phyloP scores from a whole-genome alignment of 768 basidiomycete species.

The Royoungia palumana region DNA sequence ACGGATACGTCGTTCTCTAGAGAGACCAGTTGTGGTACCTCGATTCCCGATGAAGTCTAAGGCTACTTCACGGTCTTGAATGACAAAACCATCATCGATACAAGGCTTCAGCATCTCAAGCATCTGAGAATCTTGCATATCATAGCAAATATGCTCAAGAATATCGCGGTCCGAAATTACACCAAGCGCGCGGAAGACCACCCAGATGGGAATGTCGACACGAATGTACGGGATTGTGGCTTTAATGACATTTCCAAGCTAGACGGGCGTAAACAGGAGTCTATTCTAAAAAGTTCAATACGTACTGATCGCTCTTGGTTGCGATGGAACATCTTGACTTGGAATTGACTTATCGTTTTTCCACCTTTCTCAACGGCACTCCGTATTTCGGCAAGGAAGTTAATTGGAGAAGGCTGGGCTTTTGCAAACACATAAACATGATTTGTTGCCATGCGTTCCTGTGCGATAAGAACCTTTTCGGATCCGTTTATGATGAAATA shows the following conservation, averaged over 20 bases:
- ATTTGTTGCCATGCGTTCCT: slow-evolving; percentile 99
- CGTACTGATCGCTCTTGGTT: slow-evolving; percentile 86
- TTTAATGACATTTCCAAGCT: slow-evolving; percentile 92
- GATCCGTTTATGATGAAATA: slow-evolving; percentile 99
- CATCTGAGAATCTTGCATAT: slow-evolving; percentile 94
- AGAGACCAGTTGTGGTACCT: slow-evolving; percentile 91
- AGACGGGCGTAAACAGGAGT: slow-evolving; percentile 2
- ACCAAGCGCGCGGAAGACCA: slow-evolving; percentile 96
- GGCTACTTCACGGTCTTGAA: slow-evolving; percentile 95
- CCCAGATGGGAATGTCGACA: slow-evolving; percentile 97
- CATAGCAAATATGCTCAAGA: slow-evolving; percentile 97
- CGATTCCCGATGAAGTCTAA: slow-evolving; percentile 98
- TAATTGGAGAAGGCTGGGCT: slow-evolving; percentile 92
- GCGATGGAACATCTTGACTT: slow-evolving; percentile 94
- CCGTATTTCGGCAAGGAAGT: slow-evolving; percentile 94
- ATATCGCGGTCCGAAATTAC: slow-evolving; percentile 98
- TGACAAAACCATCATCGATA: slow-evolving; percentile 97
- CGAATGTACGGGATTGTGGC: slow-evolving; percentile 98
- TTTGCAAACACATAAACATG: slow-evolving; percentile 99
- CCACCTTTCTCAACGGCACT: slow-evolving; percentile 98
- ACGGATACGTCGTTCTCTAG: slow-evolving; percentile 87
- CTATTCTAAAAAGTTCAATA: neutral
- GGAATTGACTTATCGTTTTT: slow-evolving; percentile 96
- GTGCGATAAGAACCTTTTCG: slow-evolving; percentile 99
- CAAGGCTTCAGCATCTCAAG: slow-evolving; percentile 98